Evolutionary conservation across 345 rosid species (phyloP).

Genomic region (Brassica carinata): DNA sequence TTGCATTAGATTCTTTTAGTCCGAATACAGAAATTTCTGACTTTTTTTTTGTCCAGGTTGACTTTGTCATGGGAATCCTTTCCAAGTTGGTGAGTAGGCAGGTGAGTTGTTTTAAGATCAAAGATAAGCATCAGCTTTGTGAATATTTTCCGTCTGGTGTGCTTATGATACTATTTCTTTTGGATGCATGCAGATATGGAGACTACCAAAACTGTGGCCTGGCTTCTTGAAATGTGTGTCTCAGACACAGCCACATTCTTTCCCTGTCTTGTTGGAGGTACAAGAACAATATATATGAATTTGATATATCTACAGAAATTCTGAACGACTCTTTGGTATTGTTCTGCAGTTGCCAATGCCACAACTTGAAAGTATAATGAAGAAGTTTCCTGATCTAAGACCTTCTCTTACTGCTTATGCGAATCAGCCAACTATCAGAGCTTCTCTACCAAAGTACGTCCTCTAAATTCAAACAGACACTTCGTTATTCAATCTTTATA

Average conservation of each 20-base stretch:
- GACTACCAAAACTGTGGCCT: slow-evolving; percentile 96
- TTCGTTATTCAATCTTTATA: background rate
- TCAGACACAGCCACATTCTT: slow-evolving; percentile 95
- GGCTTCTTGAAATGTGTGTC: slow-evolving; percentile 94
- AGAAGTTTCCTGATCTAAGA: slow-evolving; percentile 73
- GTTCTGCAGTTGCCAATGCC: slow-evolving; percentile 77
- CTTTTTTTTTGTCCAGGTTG: slow-evolving; percentile 56
- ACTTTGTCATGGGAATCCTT: slow-evolving; percentile 93
- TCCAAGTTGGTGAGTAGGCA: slow-evolving; percentile 89
- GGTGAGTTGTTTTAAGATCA: slow-evolving; percentile 51
- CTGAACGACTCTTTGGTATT: slow-evolving; percentile 24
- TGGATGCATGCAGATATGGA: slow-evolving; percentile 78
- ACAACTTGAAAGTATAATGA: slow-evolving; percentile 77
- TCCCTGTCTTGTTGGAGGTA: slow-evolving; percentile 83
- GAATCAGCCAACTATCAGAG: slow-evolving; percentile 60
- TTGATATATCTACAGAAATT: background rate
- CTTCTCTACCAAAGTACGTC: slow-evolving; percentile 74
- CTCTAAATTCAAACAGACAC: slow-evolving; percentile 9
- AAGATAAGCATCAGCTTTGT: slow-evolving; percentile 14
- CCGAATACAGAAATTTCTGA: background rate
- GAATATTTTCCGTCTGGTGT: background rate
- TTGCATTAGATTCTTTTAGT: slow-evolving; percentile 16
- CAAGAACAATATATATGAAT: background rate
- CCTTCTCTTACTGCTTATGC: slow-evolving; percentile 71
- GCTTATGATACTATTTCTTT: slow-evolving; percentile 16